These are phyloP conservation scores for Brettanomyces anomalus DNA, from an alignment of 805 yeast genomes.

Conservation along the genomic window DNA sequence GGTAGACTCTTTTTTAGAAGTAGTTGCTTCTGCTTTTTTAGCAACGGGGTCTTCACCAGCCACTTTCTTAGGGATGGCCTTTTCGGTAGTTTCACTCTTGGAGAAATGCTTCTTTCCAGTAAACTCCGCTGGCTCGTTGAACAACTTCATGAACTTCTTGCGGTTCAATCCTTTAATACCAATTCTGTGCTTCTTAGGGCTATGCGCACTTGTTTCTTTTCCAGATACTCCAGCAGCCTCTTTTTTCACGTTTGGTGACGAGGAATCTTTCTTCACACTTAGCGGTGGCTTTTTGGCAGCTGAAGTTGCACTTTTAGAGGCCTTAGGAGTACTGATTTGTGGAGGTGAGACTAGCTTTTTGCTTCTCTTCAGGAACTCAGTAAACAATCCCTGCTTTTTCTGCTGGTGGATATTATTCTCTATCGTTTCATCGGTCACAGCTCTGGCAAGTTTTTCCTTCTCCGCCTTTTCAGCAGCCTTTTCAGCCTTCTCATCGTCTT, in stretches of 20 bases:
- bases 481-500: constrained; percentile 17
- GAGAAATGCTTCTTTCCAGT: constrained; percentile 3
- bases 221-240: background rate
- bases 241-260: too few relatives aligned
- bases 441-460: background rate
- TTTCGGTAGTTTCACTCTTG: background rate
- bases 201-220: background rate
- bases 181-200: background rate
- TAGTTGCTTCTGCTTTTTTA: background rate
- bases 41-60: background rate
- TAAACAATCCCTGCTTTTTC: constrained; percentile 13
- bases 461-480: constrained; percentile 25
- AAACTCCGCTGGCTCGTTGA: constrained; percentile 4
- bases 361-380: background rate
- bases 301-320: background rate
- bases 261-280: too few relatives aligned
- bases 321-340: background rate
- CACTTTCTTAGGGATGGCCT: too few relatives aligned
- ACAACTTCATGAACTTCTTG: background rate
- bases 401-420: constrained; percentile 7
- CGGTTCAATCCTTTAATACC: background rate
- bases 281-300: too few relatives aligned
- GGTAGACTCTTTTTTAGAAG: background rate
- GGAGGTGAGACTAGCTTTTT: background rate
- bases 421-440: constrained; percentile 1